Evolutionary conservation across 148 eudicot species (phyloP), one percentile per base, ranked within the genome.

Genomic region (Silene conica): DNA sequence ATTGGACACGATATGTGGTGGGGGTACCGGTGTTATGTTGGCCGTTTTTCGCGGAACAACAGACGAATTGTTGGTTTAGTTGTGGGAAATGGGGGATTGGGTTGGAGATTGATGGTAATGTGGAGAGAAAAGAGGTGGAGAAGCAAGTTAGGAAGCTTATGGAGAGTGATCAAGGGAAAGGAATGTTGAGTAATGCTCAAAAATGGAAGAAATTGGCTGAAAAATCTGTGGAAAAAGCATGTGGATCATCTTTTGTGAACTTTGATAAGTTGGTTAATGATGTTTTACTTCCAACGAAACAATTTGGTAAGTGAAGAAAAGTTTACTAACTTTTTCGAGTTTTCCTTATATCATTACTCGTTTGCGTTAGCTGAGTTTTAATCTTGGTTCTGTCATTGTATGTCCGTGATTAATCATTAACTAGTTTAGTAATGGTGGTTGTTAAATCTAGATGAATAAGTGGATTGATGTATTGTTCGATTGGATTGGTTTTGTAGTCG

Each of bases 21-120:
- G 83, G 83, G 11, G 83, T 82, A 66, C 83, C 86, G 0, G 73
- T 83, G 63, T 26, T 83, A 1, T 80, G 83, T 66, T 83, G 86
- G 86, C 84, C 86, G 0, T 78, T 76, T 70, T 75, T 74, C 15
- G 86, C 84, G 2, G 86, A 83, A 6, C 86, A 83, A 20, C 81
- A 78, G 19, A 80, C 83, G 14, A 83, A 83, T 57, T 77, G 81
- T 46, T 80, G 83, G 86, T 83, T 43, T 50, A 43, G 63, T 20
- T 72, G 66, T 19, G 76, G 41, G 15, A 69, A 81, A 21, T 83
- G 80, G 84, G 78, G 80, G 7, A 52, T 84, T 1, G 87, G 85
- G 0, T 62, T 79, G 80, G 85, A 84, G 71, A 77, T 82, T 23
- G 81, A 83, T 63, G 74, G 25, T 48, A 72, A 81, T 59, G 87